Conservation (phyloP, 345 rosid genomes). For the Aegle marmelos region DNA sequence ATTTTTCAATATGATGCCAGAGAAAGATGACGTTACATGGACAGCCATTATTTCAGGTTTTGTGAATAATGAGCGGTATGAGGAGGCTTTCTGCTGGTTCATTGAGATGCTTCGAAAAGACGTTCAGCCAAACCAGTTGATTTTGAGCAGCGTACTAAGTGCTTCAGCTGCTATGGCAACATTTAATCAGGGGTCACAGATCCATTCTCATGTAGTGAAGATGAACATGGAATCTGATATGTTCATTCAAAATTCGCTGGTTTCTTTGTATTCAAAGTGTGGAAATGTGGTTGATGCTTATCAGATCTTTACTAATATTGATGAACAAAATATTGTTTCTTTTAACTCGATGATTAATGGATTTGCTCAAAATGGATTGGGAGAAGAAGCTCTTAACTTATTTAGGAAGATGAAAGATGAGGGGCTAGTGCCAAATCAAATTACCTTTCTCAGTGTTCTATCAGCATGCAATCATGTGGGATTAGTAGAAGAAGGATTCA, state of each 20-base stretch:
- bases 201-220: conserved; percentile 56
- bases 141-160: conserved; percentile 60
- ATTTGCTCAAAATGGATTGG: conserved; percentile 63
- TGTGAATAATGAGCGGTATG: conserved; percentile 49
- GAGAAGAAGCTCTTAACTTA: conserved; percentile 48
- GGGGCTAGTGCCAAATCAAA: conserved; percentile 51
- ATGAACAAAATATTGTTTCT: conserved; percentile 52
- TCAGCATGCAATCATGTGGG: conserved; percentile 80
- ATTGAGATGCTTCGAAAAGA: conserved; percentile 47
- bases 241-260: conserved; percentile 58
- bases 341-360: conserved; percentile 78
- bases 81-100: conserved; percentile 57
- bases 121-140: conserved; percentile 48
- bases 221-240: conserved; percentile 42
- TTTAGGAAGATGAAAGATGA: conserved; percentile 46
- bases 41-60: conserved; percentile 71
- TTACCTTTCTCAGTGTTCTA: conserved; percentile 68
- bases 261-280: conserved; percentile 74
- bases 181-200: conserved; percentile 53
- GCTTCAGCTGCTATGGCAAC: conserved; percentile 72
- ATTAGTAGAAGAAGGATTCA: conserved; percentile 58
- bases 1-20: conserved; percentile 68
- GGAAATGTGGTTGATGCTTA: conserved; percentile 65
- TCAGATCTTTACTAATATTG: conserved; percentile 39
- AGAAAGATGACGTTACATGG: conserved; percentile 71